Evolutionary conservation across 1,284 basidiomycete species (phyloP).

Genomic region (Trametes hirsuta): DNA sequence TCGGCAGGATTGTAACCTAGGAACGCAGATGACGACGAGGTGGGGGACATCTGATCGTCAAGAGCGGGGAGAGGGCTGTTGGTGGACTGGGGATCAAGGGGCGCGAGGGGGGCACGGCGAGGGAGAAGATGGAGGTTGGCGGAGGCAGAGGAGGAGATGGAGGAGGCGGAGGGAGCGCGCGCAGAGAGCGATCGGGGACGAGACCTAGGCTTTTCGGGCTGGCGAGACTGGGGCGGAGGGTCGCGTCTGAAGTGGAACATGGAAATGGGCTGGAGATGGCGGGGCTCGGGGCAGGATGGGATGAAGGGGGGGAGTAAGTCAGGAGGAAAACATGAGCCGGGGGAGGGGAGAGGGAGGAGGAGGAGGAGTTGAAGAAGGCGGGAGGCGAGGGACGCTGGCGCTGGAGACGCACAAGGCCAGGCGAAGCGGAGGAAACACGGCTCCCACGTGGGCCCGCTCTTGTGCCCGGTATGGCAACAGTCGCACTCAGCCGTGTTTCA

Average conservation of each 20-base stretch:
- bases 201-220: constrained; percentile 24
- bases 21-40: constrained; percentile 29
- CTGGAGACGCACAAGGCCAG: neutral
- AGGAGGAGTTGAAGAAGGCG: constrained; percentile 7
- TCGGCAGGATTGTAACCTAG: constrained; percentile 31
- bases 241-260: constrained; percentile 27
- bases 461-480: constrained; percentile 22
- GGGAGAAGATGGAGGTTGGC: constrained; percentile 14
- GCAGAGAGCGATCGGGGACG: constrained; percentile 22
- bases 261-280: constrained; percentile 8
- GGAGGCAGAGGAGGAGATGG: constrained; percentile 9
- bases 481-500: constrained; percentile 11
- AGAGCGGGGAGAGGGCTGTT: constrained; percentile 17
- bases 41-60: constrained; percentile 35
- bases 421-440: constrained; percentile 3
- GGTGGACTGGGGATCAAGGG: constrained; percentile 34
- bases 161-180: constrained; percentile 14
- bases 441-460: constrained; percentile 27
- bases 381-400: constrained; percentile 1
- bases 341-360: constrained; percentile 2
- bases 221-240: constrained; percentile 19
- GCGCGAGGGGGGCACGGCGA: constrained; percentile 34
- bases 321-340: constrained; percentile 17
- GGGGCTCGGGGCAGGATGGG: neutral
- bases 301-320: neutral